These are phyloP conservation scores for Xerocomus spinulosus DNA, from an alignment of 768 basidiomycete species.

Conservation along the genomic window DNA sequence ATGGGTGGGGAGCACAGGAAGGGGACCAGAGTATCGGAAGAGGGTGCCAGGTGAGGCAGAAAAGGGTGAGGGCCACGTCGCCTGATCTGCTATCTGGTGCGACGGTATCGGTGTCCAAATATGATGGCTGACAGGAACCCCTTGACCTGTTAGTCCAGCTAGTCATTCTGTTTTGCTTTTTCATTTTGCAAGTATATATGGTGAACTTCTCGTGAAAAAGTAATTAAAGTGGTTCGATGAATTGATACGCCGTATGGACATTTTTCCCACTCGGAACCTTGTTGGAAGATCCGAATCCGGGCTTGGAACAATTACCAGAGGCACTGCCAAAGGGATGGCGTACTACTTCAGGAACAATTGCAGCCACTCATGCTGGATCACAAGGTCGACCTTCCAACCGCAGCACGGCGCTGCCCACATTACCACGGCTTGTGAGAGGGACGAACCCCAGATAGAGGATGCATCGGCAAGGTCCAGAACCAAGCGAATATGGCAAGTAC, in stretches of 20 bases:
- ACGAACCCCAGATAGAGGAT: conserved; percentile 20
- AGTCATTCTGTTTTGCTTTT: conserved; percentile 10
- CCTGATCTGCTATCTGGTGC: conserved; percentile 17
- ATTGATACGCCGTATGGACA: conserved; percentile 17
- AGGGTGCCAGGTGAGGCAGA: conserved; percentile 26
- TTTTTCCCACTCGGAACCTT: conserved; percentile 27
- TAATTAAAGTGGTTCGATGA: conserved; percentile 28
- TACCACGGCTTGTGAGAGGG: conserved; percentile 9
- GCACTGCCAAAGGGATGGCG: conserved; percentile 28
- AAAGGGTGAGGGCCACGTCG: conserved; percentile 25
- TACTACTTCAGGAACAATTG: conserved; percentile 25
- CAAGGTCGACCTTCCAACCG: conserved; percentile 14
- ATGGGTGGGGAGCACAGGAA: conserved; percentile 66
- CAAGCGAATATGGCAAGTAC: conserved; percentile 34
- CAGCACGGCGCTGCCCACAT: conserved; percentile 20
- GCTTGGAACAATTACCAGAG: conserved; percentile 24
- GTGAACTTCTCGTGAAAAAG: conserved; percentile 22
- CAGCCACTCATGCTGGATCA: conserved; percentile 26
- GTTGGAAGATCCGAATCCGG: conserved; percentile 31
- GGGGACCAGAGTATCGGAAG: conserved; percentile 32
- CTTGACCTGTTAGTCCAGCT: conserved; percentile 19
- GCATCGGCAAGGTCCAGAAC: conserved; percentile 29
- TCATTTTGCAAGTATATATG: conserved; percentile 15
- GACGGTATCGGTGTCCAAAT: conserved; percentile 13
- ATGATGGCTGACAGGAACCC: conserved; percentile 16